phyloP scores from a whole-genome alignment of 2,329 filamentous ascomycete species.

The Fusarium robinianum region DNA sequence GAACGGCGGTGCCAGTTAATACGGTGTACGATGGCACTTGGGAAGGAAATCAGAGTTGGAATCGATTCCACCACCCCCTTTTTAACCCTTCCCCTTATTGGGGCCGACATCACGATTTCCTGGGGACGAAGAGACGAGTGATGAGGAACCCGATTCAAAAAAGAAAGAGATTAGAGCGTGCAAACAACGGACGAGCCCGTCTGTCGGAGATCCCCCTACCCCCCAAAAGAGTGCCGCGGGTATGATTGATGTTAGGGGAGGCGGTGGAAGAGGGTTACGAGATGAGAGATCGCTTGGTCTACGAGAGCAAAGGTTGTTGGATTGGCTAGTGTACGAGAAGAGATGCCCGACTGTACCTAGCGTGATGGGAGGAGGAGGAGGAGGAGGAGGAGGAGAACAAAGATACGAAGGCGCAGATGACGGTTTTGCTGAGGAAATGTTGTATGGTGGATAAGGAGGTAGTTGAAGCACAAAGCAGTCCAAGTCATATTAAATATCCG shows the following conservation, averaged over 20 bases:
- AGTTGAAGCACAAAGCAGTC: constrained; percentile 9
- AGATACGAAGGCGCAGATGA: too few species aligned
- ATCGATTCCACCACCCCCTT: constrained; percentile 31
- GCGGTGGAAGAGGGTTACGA: constrained; percentile 10
- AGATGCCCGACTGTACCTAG: too few species aligned
- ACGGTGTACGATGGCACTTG: constrained; percentile 5
- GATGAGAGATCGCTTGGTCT: constrained; percentile 5
- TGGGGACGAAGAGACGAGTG: constrained; percentile 34
- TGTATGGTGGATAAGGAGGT: constrained; percentile 7
- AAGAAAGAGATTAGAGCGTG: constrained; percentile 40
- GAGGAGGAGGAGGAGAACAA: constrained; percentile 7
- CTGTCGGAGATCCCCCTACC: constrained; percentile 25
- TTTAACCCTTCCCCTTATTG: constrained; percentile 36
- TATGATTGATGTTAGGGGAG: constrained; percentile 26
- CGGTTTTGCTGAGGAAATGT: too few species aligned
- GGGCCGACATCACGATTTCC: constrained; percentile 37
- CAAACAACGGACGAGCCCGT: constrained; percentile 37
- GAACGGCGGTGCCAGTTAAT: constrained; percentile 37
- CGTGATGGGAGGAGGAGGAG: constrained; percentile 3
- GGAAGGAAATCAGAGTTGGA: constrained; percentile 29
- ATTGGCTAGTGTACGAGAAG: too few species aligned
- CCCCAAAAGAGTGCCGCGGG: constrained; percentile 34
- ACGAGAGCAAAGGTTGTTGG: constrained; percentile 2
- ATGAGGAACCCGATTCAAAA: constrained; percentile 33
- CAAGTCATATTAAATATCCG: constrained; percentile 16